phyloP scores from a whole-genome alignment of 2,329 filamentous ascomycete species.

The Magnaporthiopsis poae region DNA sequence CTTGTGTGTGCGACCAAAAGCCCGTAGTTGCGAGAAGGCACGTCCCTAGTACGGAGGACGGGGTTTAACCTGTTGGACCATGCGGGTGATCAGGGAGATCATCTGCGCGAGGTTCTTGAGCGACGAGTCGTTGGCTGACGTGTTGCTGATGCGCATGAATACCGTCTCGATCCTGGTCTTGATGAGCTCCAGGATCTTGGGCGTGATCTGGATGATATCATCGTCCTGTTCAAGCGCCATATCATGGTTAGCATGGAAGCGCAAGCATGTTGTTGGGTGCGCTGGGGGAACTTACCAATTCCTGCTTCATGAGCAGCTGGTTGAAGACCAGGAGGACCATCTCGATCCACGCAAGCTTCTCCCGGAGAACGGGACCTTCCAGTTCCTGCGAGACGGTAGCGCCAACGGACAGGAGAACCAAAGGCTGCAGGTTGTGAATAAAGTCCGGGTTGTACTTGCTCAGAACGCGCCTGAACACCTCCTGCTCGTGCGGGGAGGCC shows the following conservation, averaged over 20 bases:
- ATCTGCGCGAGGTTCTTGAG: slow-evolving; percentile 39
- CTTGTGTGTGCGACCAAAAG: background rate
- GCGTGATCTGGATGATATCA: slow-evolving; percentile 45
- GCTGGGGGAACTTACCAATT: slow-evolving; percentile 37
- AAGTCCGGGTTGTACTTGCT: slow-evolving; percentile 41
- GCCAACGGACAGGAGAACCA: slow-evolving; percentile 55
- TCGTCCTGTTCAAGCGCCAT: slow-evolving; percentile 31
- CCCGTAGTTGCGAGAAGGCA: too few species aligned
- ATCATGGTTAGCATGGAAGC: background rate
- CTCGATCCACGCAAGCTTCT: slow-evolving; percentile 53
- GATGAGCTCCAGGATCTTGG: slow-evolving; percentile 47
- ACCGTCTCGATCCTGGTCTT: slow-evolving; percentile 43
- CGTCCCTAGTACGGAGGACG: slow-evolving; percentile 6
- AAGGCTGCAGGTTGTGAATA: slow-evolving; percentile 47
- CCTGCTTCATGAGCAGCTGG: slow-evolving; percentile 28
- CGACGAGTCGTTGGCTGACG: slow-evolving; percentile 36
- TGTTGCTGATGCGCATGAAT: slow-evolving; percentile 39
- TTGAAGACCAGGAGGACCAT: slow-evolving; percentile 46
- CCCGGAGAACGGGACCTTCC: slow-evolving; percentile 39
- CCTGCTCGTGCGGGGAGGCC: slow-evolving; percentile 46
- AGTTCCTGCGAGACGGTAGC: slow-evolving; percentile 54
- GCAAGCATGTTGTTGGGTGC: background rate
- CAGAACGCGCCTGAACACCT: slow-evolving; percentile 51
- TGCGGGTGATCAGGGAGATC: slow-evolving; percentile 25
- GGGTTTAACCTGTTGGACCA: slow-evolving; percentile 17